Percentiles rank a stretch among this genome's conserved stretches.
Conservation (phyloP, 2,329 filamentous ascomycete species). For the Fusarium xyrophilum region DNA sequence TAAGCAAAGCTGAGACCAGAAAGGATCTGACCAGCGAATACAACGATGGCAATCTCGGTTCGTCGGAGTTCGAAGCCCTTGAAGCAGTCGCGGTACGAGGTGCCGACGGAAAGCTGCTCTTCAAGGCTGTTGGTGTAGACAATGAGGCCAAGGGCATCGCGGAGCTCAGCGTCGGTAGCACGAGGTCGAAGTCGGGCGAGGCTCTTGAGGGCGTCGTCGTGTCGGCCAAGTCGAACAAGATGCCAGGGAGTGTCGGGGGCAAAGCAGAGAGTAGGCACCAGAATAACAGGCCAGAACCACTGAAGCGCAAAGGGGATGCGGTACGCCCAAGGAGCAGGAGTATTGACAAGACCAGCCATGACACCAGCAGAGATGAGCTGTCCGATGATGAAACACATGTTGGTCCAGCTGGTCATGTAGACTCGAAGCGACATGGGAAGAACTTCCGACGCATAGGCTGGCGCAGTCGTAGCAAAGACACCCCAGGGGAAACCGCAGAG, state of each 20-base stretch:
- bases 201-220: conserved; percentile 46
- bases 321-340: conserved; percentile 53
- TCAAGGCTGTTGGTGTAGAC: conserved; percentile 53
- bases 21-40: conserved; percentile 48
- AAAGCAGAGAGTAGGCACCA: conserved; percentile 50
- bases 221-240: conserved; percentile 47
- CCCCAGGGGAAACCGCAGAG: conserved; percentile 57
- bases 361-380: conserved; percentile 52
- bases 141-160: conserved; percentile 51
- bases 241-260: conserved; percentile 58
- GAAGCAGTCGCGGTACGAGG: conserved; percentile 54
- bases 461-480: conserved; percentile 53
- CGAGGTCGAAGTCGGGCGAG: conserved; percentile 43
- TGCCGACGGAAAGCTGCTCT: conserved; percentile 46
- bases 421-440: conserved; percentile 49
- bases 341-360: conserved; percentile 38
- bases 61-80: conserved; percentile 50
- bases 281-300: conserved; percentile 56
- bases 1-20: conserved; percentile 49
- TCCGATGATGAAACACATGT: conserved; percentile 57
- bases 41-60: conserved; percentile 48
- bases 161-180: conserved; percentile 42
- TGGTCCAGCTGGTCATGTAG: conserved; percentile 55
- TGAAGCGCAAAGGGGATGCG: conserved; percentile 57
- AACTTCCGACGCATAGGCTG: conserved; percentile 57